Conservation (phyloP, 371 early-diverging fungal species). For the Mortierella sp. region DNA sequence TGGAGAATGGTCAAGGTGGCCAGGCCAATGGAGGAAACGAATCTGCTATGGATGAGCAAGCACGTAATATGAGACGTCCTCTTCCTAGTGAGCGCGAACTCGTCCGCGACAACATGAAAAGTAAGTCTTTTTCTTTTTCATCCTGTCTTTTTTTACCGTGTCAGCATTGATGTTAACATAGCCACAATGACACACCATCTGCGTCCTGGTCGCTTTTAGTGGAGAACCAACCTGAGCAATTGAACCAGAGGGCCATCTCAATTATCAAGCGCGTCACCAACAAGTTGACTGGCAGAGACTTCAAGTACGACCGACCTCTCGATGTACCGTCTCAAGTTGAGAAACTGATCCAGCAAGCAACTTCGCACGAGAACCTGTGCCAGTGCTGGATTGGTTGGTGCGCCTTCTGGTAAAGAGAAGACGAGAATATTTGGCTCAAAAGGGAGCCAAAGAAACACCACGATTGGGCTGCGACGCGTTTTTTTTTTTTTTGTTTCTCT, state of each 20-base stretch:
- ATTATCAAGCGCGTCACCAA: constrained; percentile 69
- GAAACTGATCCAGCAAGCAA: constrained; percentile 95
- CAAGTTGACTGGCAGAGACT: constrained; percentile 81
- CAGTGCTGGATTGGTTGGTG: constrained; percentile 98
- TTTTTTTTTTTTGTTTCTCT: too few species aligned
- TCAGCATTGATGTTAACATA: not conserved
- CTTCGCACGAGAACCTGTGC: constrained; percentile 92
- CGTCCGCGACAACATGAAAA: constrained; percentile 28
- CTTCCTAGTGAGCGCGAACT: constrained; percentile 41
- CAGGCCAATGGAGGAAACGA: constrained; percentile 12
- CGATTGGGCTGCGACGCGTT: too few species aligned
- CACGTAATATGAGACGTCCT: constrained; percentile 41
- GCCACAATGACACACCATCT: too few species aligned
- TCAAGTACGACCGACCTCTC: constrained; percentile 80
- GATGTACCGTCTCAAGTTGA: constrained; percentile 91
- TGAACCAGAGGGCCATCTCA: constrained; percentile 68
- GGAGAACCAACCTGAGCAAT: constrained; percentile 43
- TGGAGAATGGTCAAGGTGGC: constrained; percentile 1
- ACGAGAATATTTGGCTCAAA: too few species aligned
- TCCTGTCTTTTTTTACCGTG: too few species aligned
- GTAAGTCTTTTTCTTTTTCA: constrained; percentile 10
- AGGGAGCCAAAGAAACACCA: too few species aligned
- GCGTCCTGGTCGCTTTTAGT: not conserved
- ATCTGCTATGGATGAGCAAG: constrained; percentile 31
- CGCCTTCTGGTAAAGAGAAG: constrained; percentile 71